Evolutionary conservation across 306 rosid genomes (phyloP), one percentile per base, ranked within the genome.

Genomic region (Senna tora): DNA sequence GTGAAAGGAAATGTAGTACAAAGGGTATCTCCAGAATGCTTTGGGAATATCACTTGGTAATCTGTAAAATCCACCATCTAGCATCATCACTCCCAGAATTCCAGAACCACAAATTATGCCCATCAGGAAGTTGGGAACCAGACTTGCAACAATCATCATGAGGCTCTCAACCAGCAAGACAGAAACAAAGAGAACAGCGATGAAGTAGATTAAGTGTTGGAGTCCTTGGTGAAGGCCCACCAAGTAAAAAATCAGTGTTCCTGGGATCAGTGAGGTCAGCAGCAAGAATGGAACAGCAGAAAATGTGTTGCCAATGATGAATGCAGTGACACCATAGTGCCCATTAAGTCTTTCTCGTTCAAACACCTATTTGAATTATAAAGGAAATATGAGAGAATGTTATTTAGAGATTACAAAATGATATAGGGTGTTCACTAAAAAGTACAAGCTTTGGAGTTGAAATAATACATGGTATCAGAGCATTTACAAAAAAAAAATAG

Each of bases 31-130:
- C 92, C 90, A 87, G 30, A 89, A 77, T 0, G 89, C 84, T 16
- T 71, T 84, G 5, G 96, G 96, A 39, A 89, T 84, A 69, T 89
- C 87, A 13, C 84, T 38, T 0, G 90, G 90, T 6, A 87, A 8
- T 53, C 88, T 74, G 71, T 84, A 83, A 69, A 89, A 87, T 4
- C 96, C 92, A 10, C 90, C 92, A 43, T 79, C 85, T 39, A 87
- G 21, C 88, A 89, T 89, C 92, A 89, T 87, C 21, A 84, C 66
- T 2, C 92, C 92, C 67, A 84, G 76, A 32, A 82, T 76, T 16
- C 89, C 89, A 7, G 86, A 77, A 11, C 84, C 82, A 0, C 69
- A 8, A 30, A 85, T 85, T 63, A 82, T 82, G 6, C 89, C 86
- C 89, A 82, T 72, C n/a, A 81, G 82, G 50, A 82, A 85, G 66